A percentile compares a stretch with the other conserved stretches of the same genome.
Evolutionary conservation across 345 rosid genomes (phyloP).

Genomic region (Salix suchowensis): DNA sequence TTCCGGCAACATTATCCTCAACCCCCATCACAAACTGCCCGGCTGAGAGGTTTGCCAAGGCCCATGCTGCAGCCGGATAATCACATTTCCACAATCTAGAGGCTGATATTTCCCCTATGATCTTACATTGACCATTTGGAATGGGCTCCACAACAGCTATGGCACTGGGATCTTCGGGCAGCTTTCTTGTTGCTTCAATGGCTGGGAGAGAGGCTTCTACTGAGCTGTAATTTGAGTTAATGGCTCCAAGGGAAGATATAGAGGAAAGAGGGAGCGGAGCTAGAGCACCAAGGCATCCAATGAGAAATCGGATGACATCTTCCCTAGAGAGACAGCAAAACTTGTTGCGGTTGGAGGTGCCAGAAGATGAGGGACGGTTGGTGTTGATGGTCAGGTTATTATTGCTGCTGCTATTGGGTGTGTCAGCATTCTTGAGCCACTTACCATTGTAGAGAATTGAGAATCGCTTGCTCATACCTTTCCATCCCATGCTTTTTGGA

Average conservation of each 20-base stretch:
- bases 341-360: slow-evolving; percentile 49
- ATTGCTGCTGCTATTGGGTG: slow-evolving; percentile 51
- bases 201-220: slow-evolving; percentile 77
- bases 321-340: slow-evolving; percentile 96
- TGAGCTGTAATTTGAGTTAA: slow-evolving; percentile 52
- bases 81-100: slow-evolving; percentile 95
- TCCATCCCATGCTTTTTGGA: slow-evolving; percentile 69
- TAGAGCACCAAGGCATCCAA: slow-evolving; percentile 94
- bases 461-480: slow-evolving; percentile 95
- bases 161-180: slow-evolving; percentile 67
- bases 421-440: slow-evolving; percentile 83
- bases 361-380: slow-evolving; percentile 56
- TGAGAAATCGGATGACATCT: slow-evolving; percentile 84
- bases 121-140: slow-evolving; percentile 52
- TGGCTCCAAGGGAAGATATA: slow-evolving; percentile 63
- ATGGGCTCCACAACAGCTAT: slow-evolving; percentile 66
- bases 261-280: slow-evolving; percentile 92
- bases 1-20: slow-evolving; percentile 66
- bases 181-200: slow-evolving; percentile 47
- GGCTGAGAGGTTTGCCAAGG: slow-evolving; percentile 79
- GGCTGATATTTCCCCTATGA: slow-evolving; percentile 93
- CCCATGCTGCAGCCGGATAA: slow-evolving; percentile 90
- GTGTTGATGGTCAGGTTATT: slow-evolving; percentile 36
- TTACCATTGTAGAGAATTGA: slow-evolving; percentile 74
- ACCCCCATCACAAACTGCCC: slow-evolving; percentile 97